Conservation (phyloP, 176 grass and related monocot genomes). For the Zizania latifolia region DNA sequence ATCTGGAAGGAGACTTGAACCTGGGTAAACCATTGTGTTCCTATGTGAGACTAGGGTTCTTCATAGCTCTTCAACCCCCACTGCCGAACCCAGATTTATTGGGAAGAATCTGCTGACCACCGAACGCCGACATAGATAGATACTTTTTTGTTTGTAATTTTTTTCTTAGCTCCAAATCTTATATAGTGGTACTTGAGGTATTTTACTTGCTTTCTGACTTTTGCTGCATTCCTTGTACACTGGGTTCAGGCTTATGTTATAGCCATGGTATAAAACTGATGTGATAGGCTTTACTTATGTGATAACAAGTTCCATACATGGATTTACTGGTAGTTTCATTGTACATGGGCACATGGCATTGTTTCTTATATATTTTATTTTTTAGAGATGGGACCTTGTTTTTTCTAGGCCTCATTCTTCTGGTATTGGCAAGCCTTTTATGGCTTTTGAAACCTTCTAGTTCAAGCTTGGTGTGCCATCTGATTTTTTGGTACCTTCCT, state of each 20-base stretch:
- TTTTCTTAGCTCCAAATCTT: neutral
- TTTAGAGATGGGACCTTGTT: neutral
- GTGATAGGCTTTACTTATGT: neutral
- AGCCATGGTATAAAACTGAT: neutral
- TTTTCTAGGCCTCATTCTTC: slow-evolving; percentile 5
- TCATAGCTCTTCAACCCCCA: too few relatives aligned
- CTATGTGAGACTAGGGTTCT: too few relatives aligned
- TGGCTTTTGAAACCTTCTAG: neutral
- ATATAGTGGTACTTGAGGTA: neutral
- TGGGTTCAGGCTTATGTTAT: neutral
- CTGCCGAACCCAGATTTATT: too few relatives aligned
- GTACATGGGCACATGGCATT: neutral
- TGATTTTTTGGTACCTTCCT: neutral
- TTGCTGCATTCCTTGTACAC: neutral
- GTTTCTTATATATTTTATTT: neutral
- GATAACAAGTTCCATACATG: neutral
- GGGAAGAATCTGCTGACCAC: too few relatives aligned
- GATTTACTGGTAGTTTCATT: neutral
- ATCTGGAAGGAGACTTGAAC: too few relatives aligned
- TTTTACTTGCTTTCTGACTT: neutral
- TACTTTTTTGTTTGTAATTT: neutral
- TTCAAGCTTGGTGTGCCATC: neutral
- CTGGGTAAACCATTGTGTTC: too few relatives aligned
- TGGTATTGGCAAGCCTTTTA: neutral
- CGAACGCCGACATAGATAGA: too few relatives aligned